Evolutionary conservation across 2,329 filamentous ascomycete species (phyloP).

Genomic region (Colletotrichum tropicicola): DNA sequence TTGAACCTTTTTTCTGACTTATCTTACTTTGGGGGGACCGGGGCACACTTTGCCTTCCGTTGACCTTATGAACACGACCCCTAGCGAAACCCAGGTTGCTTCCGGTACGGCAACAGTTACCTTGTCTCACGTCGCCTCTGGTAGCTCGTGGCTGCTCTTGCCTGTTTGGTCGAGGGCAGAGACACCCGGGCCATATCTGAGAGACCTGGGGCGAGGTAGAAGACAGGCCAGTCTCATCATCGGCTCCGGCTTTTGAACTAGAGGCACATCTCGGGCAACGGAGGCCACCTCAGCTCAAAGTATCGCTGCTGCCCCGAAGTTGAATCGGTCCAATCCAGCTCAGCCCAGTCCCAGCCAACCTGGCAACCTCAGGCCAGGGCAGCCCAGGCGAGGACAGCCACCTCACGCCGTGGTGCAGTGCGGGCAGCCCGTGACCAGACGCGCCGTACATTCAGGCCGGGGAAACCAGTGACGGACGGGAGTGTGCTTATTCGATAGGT

Average conservation of each 20-base stretch:
- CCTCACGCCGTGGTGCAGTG: too few species aligned
- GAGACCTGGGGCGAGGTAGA: neutral
- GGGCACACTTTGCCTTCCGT: neutral
- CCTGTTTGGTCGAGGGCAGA: neutral
- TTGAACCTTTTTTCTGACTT: neutral
- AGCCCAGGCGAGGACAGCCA: neutral
- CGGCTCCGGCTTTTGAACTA: neutral
- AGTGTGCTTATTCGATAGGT: neutral
- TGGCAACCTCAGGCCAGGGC: neutral
- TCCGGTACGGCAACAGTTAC: slow-evolving; percentile 1
- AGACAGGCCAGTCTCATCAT: slow-evolving; percentile 9
- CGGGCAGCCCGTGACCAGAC: neutral
- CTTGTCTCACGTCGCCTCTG: neutral
- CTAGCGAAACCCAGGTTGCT: slow-evolving; percentile 5
- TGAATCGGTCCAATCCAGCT: neutral
- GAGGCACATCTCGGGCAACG: slow-evolving; percentile 2
- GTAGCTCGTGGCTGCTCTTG: neutral
- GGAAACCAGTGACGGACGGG: neutral
- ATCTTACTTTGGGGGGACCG: neutral
- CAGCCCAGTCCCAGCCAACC: neutral
- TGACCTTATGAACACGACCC: neutral
- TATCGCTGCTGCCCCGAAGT: neutral
- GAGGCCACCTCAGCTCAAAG: neutral
- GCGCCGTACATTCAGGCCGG: neutral
- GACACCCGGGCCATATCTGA: neutral